These are phyloP conservation scores for Kuraishia borneana DNA, from an alignment of 805 yeast genomes.

Conservation along the genomic window DNA sequence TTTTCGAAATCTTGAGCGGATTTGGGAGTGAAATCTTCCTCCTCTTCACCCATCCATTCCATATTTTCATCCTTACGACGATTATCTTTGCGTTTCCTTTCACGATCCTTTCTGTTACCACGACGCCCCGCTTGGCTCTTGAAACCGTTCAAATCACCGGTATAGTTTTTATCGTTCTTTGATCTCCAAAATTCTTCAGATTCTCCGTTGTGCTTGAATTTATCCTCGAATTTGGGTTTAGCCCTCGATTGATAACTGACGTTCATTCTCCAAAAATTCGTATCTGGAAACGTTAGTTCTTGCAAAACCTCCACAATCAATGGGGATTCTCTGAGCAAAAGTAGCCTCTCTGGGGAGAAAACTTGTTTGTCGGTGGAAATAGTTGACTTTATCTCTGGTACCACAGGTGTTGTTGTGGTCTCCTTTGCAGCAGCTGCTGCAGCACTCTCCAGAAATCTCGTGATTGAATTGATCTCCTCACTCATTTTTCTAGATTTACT, in stretches of 20 bases:
- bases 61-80: slow-evolving; percentile 5
- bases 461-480: slow-evolving; percentile 19
- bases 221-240: slow-evolving; percentile 6
- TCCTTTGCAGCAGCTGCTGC: slow-evolving; percentile 36
- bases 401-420: slow-evolving; percentile 18
- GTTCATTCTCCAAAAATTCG: slow-evolving; percentile 36
- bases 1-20: slow-evolving; percentile 48
- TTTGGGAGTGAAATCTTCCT: slow-evolving; percentile 22
- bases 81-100: slow-evolving; percentile 3
- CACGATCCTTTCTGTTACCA: slow-evolving; percentile 5
- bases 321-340: slow-evolving; percentile 24
- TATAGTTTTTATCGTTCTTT: slow-evolving; percentile 3
- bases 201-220: slow-evolving; percentile 4
- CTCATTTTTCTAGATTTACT: slow-evolving; percentile 45
- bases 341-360: slow-evolving; percentile 18
- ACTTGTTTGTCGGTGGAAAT: slow-evolving; percentile 1
- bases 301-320: slow-evolving; percentile 19
- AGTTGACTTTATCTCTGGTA: not conserved
- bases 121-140: slow-evolving; percentile 3
- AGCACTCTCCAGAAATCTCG: slow-evolving; percentile 31
- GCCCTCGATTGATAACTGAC: slow-evolving; percentile 2
- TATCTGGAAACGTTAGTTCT: slow-evolving; percentile 31
- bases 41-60: slow-evolving; percentile 8
- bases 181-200: slow-evolving; percentile 4
- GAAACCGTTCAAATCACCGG: slow-evolving; percentile 7